Percentiles rank a stretch among this genome's conserved stretches.
Evolutionary conservation across 805 yeast species (phyloP).

Genomic region (Candida yuanshanica): DNA sequence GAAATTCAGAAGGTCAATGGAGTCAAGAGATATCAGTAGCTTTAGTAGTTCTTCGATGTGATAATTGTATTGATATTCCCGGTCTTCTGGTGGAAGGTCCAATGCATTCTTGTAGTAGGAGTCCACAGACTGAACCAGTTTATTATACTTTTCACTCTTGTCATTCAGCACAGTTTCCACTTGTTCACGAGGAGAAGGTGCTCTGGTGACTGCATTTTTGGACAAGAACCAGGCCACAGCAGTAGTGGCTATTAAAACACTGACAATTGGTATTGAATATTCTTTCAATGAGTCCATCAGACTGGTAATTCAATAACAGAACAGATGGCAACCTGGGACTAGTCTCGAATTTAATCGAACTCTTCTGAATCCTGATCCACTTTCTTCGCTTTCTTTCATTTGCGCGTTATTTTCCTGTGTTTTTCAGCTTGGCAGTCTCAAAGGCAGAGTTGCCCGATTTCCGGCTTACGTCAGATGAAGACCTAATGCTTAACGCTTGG

Average conservation of each 20-base stretch:
- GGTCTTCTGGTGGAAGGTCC: not conserved
- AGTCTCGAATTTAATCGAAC: too few species aligned
- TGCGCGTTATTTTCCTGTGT: not conserved
- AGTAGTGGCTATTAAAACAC: not conserved
- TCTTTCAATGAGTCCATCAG: not conserved
- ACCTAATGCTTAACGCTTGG: too few species aligned
- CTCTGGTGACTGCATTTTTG: not conserved
- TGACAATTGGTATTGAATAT: not conserved
- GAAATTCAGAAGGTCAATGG: slow-evolving; percentile 37
- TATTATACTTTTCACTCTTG: not conserved
- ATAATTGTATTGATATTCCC: slow-evolving; percentile 1
- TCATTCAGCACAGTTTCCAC: not conserved
- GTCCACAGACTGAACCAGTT: not conserved
- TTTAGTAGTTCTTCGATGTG: slow-evolving; percentile 66
- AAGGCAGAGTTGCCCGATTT: not conserved
- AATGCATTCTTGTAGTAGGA: not conserved
- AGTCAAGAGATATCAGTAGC: slow-evolving; percentile 60
- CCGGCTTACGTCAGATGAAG: not conserved
- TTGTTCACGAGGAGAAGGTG: not conserved
- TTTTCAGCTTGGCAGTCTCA: too few species aligned
- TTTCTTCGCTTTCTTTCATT: too few species aligned
- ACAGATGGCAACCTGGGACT: too few species aligned
- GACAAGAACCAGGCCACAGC: not conserved
- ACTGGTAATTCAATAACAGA: too few species aligned
- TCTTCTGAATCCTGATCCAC: not conserved